phyloP scores from a whole-genome alignment of 2,329 filamentous ascomycete genomes.

The Epichloe sylvatica region DNA sequence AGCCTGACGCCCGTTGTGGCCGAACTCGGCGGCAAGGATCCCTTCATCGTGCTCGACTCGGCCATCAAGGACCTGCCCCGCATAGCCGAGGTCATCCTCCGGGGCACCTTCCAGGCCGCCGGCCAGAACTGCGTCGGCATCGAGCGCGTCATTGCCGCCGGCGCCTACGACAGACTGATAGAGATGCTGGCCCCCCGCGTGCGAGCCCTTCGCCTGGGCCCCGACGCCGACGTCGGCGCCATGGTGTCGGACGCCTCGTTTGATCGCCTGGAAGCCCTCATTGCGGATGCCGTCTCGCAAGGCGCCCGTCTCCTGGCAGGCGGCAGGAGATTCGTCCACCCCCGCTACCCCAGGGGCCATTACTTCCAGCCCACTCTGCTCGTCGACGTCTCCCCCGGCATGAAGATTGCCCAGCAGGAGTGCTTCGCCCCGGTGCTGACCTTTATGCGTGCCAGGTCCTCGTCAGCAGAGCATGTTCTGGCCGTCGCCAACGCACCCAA shows the following conservation, averaged over 20 bases:
- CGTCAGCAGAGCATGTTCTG: constrained; percentile 50
- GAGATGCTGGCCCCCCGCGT: constrained; percentile 63
- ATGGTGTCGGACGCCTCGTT: constrained; percentile 75
- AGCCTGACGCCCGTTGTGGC: constrained; percentile 76
- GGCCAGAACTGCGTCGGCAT: constrained; percentile 98
- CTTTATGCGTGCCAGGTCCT: constrained; percentile 58
- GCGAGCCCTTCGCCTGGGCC: constrained; percentile 60
- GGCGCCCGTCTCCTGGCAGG: constrained; percentile 75
- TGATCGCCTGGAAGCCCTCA: constrained; percentile 57
- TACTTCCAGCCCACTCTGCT: constrained; percentile 90
- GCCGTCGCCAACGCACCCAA: constrained; percentile 66
- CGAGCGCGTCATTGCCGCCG: constrained; percentile 75
- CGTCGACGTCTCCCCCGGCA: constrained; percentile 72
- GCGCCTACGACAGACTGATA: constrained; percentile 62
- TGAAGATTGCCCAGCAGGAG: constrained; percentile 81
- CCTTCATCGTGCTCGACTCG: constrained; percentile 78
- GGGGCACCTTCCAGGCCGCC: constrained; percentile 86
- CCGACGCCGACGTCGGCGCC: constrained; percentile 69
- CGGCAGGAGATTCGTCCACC: constrained; percentile 58
- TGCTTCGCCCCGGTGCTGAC: constrained; percentile 88
- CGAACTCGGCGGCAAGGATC: constrained; percentile 91
- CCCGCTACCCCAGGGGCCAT: constrained; percentile 61
- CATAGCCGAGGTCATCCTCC: constrained; percentile 70
- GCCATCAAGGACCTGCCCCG: constrained; percentile 49
- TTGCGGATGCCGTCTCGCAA: constrained; percentile 59